Conservation (phyloP, 2,329 filamentous ascomycete genomes). For the Fusarium ambrosium region DNA sequence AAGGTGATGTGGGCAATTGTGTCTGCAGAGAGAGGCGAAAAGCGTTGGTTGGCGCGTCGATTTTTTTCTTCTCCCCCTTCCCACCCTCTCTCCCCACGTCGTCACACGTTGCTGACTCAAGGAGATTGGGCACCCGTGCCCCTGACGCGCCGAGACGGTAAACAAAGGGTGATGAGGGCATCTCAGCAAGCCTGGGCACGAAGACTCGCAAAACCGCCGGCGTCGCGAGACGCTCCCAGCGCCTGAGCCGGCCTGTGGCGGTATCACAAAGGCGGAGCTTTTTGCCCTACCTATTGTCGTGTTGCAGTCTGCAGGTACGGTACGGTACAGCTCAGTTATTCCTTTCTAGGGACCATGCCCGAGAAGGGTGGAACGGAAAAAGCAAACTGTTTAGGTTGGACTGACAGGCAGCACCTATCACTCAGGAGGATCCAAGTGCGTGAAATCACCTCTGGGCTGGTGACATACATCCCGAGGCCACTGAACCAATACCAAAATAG, state of each 20-base stretch:
- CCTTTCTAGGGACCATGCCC: conserved; percentile 11
- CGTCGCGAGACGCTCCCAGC: conserved; percentile 20
- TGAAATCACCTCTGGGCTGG: neutral
- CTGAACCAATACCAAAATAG: conserved; percentile 30
- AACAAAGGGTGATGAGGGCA: conserved; percentile 23
- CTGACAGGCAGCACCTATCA: conserved; percentile 15
- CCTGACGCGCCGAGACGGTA: conserved; percentile 26
- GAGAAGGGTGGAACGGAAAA: conserved; percentile 20
- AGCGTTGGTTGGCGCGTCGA: conserved; percentile 10
- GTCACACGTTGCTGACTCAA: conserved; percentile 12
- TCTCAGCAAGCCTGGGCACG: neutral
- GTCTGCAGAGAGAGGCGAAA: conserved; percentile 1
- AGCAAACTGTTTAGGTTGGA: neutral
- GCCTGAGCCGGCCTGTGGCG: conserved; percentile 22
- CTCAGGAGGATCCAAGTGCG: neutral
- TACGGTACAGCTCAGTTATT: conserved; percentile 3
- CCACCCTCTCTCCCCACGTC: neutral
- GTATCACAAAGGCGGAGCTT: conserved; percentile 15
- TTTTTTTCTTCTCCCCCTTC: neutral
- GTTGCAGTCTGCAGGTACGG: conserved; percentile 5
- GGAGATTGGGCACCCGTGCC: conserved; percentile 5
- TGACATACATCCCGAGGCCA: neutral
- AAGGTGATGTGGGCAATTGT: conserved; percentile 19
- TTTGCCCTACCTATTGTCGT: conserved; percentile 4
- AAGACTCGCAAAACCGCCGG: conserved; percentile 27